phyloP scores from a whole-genome alignment of 805 yeast species.

The Zygosaccharomyces lentus region DNA sequence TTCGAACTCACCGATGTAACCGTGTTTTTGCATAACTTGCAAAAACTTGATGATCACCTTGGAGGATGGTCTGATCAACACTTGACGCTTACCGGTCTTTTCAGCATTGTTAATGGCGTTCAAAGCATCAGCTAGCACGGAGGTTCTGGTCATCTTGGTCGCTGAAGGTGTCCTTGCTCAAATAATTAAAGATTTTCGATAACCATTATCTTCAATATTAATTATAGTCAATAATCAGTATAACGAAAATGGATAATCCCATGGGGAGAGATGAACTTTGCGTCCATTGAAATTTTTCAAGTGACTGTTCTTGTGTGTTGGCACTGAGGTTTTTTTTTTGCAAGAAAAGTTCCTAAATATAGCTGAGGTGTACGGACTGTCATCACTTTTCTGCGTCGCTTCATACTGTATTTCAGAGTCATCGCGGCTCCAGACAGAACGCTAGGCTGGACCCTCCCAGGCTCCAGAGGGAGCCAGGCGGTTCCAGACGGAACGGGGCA shows the following conservation, averaged over 20 bases:
- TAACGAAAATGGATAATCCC: not conserved
- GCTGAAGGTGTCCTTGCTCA: constrained; percentile 7
- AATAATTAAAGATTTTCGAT: not conserved
- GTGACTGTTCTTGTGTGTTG: constrained; percentile 10
- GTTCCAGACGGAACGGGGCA: not conserved
- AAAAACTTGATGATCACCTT: constrained; percentile 97
- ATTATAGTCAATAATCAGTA: not conserved
- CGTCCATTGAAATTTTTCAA: constrained; percentile 8
- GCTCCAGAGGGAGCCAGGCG: not conserved
- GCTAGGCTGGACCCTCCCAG: not conserved
- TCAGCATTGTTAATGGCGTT: constrained; percentile 98
- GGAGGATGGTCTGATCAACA: constrained; percentile 95
- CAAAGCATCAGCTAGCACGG: constrained; percentile 97
- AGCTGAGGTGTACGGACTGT: constrained; percentile 1
- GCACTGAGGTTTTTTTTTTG: not conserved
- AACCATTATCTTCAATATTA: not conserved
- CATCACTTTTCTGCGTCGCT: constrained; percentile 1
- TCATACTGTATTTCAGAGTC: not conserved
- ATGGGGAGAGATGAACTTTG: not conserved
- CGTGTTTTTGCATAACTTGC: constrained; percentile 96
- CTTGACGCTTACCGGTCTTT: constrained; percentile 99
- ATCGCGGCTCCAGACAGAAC: not conserved
- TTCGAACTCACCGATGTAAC: constrained; percentile 98
- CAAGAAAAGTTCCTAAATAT: not conserved
- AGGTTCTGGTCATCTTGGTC: constrained; percentile 86